Base-by-base conservation (phyloP, 129 eudicot species). In the Centella asiatica region DNA sequence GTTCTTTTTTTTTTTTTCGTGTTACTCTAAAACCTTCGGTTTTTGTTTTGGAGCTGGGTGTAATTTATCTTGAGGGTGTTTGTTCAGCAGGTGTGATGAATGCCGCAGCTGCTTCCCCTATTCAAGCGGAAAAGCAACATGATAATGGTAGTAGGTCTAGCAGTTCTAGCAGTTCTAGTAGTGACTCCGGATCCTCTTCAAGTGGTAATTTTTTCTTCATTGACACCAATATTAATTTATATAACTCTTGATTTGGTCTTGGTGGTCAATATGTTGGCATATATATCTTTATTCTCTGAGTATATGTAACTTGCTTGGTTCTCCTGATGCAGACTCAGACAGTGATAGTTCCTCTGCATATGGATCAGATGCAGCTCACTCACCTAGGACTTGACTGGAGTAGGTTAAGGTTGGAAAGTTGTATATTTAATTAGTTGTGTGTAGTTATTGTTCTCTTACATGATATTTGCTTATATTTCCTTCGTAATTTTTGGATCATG, bases 161-260 rank as follows among this genome's bases (percentile, higher is more conserved):
- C 69, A 90, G 94, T 72, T 90, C 97, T 50, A 86, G 95, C 79
- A 86, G 95, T 81, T 90, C 97, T 26, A 90, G 97, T 78, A 90
- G 95, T 48, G 97, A 83, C 66, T 83, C 97, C 24, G 97, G 94
- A 54, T 86, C 97, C 56, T 81, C 94, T 68, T 83, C 97, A 28
- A 86, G 97, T 45, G 97, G 95, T 90, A 90, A 74, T 13, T 60
- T 20, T 13, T 29, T 58, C 33, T 44, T 27, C 20, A 22, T n/a
- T 44, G 22, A 19, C 25, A 31, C 63, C 32, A 44, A 9, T 47
- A 26, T 48, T 22, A 57, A 5, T 20, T 50, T 65, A 49, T 32
- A 18, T 18, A 10, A 14, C 47, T 50, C n/a, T 5, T 36, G 31
- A 18, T 24, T 50, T 19, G 1, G 26, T 64, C 8, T 28, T 32